Evolutionary conservation across 2,329 filamentous ascomycete species (phyloP).

Genomic region (Xylaria sp.): DNA sequence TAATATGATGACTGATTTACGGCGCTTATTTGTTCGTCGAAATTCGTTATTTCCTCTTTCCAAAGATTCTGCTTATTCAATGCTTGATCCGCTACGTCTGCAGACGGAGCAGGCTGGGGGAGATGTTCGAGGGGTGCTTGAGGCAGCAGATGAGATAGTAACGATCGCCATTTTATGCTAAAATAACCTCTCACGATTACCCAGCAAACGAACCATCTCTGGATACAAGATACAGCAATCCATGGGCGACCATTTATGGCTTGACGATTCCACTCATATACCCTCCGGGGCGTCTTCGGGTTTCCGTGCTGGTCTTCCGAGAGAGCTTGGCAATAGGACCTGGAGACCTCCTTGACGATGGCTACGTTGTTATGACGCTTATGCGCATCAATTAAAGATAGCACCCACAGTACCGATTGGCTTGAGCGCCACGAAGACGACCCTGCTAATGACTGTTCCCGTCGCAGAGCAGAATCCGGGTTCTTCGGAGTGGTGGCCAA

Average conservation of each 20-base stretch:
- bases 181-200: slow-evolving; percentile 42
- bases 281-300: slow-evolving; percentile 39
- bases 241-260: slow-evolving; percentile 47
- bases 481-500: slow-evolving; percentile 29
- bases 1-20: slow-evolving; percentile 41
- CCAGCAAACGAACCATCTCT: slow-evolving; percentile 41
- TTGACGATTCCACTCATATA: slow-evolving; percentile 45
- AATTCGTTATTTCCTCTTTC: slow-evolving; percentile 23
- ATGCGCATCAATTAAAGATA: slow-evolving; percentile 44
- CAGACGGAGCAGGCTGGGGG: slow-evolving; percentile 6
- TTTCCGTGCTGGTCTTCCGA: slow-evolving; percentile 30
- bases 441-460: slow-evolving; percentile 38
- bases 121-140: slow-evolving; percentile 5
- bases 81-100: slow-evolving; percentile 8
- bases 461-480: slow-evolving; percentile 32
- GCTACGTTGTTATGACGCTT: slow-evolving; percentile 47
- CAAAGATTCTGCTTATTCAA: slow-evolving; percentile 1
- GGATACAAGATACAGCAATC: slow-evolving; percentile 45
- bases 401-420: slow-evolving; percentile 38
- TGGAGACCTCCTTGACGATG: slow-evolving; percentile 43
- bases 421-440: slow-evolving; percentile 22
- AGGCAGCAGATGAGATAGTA: slow-evolving; percentile 25
- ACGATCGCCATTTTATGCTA: slow-evolving; percentile 36
- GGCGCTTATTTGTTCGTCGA: slow-evolving; percentile 31
- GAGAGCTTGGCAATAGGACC: slow-evolving; percentile 28